These are phyloP conservation scores for Amaranthus cruentus DNA, from an alignment of 148 eudicot species.

Conservation along the genomic window DNA sequence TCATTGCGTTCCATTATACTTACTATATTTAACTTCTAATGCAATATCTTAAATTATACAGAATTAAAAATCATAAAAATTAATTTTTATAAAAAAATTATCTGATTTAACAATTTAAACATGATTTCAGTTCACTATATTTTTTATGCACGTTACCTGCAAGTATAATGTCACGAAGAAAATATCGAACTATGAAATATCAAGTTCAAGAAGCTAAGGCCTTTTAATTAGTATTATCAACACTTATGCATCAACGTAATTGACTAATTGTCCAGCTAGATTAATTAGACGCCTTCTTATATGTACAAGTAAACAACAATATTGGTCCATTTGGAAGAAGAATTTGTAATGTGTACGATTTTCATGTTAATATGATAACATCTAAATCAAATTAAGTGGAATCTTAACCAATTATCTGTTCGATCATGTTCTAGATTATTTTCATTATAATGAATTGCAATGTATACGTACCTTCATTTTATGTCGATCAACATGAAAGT, in stretches of 20 bases:
- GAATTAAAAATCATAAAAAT: no score
- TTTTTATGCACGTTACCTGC: neutral
- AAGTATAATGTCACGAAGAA: neutral
- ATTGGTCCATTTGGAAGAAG: neutral
- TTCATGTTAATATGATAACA: neutral
- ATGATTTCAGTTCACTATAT: no score
- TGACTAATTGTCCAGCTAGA: neutral
- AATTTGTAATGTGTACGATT: neutral
- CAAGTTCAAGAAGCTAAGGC: neutral
- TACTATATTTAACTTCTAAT: no score
- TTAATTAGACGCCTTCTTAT: no score
- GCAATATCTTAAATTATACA: no score
- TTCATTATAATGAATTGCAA: neutral
- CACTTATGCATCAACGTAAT: neutral
- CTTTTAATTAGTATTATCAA: neutral
- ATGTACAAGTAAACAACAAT: neutral
- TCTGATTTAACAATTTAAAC: no score
- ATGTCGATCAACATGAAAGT: no score
- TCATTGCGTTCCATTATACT: no score
- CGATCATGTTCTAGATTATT: neutral
- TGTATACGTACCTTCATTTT: neutral
- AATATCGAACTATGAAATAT: no score
- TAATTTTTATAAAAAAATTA: no score
- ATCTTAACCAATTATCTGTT: neutral
- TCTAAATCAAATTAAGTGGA: neutral